Evolutionary conservation across 371 early-diverging fungal genomes (phyloP).

Genomic region (Saksenaea oblongispora): DNA sequence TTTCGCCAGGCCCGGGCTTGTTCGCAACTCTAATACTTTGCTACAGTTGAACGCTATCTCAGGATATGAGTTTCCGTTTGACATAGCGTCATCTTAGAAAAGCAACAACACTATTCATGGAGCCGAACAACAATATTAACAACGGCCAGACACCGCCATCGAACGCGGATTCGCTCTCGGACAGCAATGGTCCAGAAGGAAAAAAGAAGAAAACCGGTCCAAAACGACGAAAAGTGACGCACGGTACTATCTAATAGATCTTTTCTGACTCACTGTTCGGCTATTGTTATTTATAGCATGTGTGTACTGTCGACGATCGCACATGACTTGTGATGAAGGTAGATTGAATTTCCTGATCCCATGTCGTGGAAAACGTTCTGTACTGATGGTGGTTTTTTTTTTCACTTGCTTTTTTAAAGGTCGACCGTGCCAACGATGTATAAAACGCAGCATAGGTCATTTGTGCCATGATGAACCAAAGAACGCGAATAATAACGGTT

Average conservation of each 20-base stretch:
- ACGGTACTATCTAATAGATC: neutral
- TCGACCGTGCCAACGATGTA: slow-evolving; percentile 93
- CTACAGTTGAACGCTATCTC: neutral
- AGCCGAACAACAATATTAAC: neutral
- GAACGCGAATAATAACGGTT: slow-evolving; percentile 22
- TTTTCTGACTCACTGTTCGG: neutral
- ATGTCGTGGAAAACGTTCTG: neutral
- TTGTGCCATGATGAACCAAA: slow-evolving; percentile 87
- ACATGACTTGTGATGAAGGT: slow-evolving; percentile 87
- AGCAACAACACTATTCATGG: neutral
- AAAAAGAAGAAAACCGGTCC: neutral
- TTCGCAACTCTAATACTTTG: neutral
- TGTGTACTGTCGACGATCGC: slow-evolving; percentile 62
- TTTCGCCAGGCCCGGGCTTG: neutral
- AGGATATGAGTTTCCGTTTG: neutral
- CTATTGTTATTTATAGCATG: neutral
- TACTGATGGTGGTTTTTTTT: too few species aligned
- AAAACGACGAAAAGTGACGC: slow-evolving; percentile 1
- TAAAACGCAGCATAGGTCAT: slow-evolving; percentile 90
- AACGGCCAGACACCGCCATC: slow-evolving; percentile 1
- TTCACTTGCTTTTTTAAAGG: slow-evolving; percentile 43
- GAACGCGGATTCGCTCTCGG: neutral
- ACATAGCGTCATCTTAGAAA: neutral
- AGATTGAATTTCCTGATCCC: neutral
- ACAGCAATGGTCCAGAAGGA: neutral